These are phyloP conservation scores for Lobulomyces angularis DNA, from an alignment of 192 early-diverging fungal genomes.

Conservation along the genomic window DNA sequence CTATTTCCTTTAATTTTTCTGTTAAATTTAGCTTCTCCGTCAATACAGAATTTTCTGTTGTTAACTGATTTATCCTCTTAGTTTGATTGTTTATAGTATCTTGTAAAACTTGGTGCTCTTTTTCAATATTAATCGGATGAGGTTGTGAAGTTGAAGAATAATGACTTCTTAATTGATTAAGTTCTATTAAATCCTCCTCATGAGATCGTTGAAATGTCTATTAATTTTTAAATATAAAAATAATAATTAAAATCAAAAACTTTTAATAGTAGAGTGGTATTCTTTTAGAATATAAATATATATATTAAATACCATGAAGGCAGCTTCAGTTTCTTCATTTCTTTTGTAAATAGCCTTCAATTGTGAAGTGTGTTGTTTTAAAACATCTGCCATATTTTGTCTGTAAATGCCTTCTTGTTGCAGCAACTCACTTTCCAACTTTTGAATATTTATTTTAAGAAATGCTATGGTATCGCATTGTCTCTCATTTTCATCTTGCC, in stretches of 20 bases:
- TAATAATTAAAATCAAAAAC: no score
- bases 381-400: conserved; percentile 28
- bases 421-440: conserved; percentile 20
- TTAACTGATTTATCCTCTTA: neutral
- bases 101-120: no score
- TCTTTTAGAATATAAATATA: no score
- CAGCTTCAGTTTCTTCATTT: conserved; percentile 31
- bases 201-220: no score
- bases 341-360: conserved; percentile 27
- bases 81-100: no score
- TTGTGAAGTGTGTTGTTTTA: conserved; percentile 31
- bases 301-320: conserved; percentile 26
- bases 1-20: conserved; percentile 28
- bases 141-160: no score
- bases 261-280: no score
- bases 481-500: conserved; percentile 28
- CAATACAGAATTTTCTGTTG: conserved; percentile 17
- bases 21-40: conserved; percentile 26
- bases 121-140: no score
- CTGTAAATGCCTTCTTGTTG: conserved; percentile 33
- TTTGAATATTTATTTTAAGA: conserved; percentile 26
- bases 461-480: conserved; percentile 23
- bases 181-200: no score
- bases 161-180: no score
- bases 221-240: no score